Evolutionary conservation across 257 asterid genomes (phyloP).

Genomic region (Forsythia viridissima): DNA sequence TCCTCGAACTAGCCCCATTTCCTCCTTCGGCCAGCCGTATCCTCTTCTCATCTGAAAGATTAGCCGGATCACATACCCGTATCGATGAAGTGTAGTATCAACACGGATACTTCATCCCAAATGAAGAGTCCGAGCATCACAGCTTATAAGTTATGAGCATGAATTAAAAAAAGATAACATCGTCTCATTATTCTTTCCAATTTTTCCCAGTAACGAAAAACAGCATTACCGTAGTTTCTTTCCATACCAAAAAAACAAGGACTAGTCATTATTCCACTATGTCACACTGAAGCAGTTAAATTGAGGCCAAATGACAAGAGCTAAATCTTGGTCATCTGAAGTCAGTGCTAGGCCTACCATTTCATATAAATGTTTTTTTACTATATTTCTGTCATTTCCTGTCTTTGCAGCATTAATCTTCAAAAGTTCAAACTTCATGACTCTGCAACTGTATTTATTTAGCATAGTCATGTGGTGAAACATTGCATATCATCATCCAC

Average conservation of each 20-base stretch:
- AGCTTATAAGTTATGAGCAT: not conserved
- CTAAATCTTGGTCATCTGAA: not conserved
- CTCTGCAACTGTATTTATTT: not conserved
- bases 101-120: too few relatives aligned
- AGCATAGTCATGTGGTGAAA: not conserved
- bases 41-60: too few relatives aligned
- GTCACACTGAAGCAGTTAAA: not conserved
- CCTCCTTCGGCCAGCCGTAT: too few relatives aligned
- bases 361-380: not conserved
- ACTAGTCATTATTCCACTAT: not conserved
- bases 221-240: conserved; percentile 5
- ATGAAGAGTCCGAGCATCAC: too few relatives aligned
- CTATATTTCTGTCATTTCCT: not conserved
- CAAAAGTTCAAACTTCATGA: not conserved
- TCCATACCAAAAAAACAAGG: not conserved
- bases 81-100: too few relatives aligned
- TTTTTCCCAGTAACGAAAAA: conserved; percentile 17
- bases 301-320: not conserved
- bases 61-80: too few relatives aligned
- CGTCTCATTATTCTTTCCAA: conserved; percentile 6
- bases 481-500: not conserved
- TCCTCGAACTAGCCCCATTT: too few relatives aligned
- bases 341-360: not conserved
- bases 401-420: not conserved
- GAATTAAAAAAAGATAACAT: conserved; percentile 14